A percentile compares a stretch with the other conserved stretches of the same genome.
These are phyloP conservation scores for Ceratocystis harringtonii DNA, from an alignment of 2,329 filamentous ascomycete species.

Conservation along the genomic window DNA sequence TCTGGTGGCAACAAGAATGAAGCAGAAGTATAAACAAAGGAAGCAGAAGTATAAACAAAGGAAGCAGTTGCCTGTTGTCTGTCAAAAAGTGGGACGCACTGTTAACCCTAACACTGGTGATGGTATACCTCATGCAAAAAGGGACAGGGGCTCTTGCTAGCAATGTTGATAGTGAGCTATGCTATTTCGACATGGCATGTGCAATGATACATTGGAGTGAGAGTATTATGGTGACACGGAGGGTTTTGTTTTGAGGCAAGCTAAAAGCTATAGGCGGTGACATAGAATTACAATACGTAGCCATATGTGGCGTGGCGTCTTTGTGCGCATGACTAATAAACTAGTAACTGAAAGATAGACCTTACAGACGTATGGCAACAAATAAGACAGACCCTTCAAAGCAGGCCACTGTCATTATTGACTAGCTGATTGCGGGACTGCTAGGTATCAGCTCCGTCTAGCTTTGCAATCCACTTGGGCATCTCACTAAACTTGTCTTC, in stretches of 20 bases:
- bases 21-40: too few relatives aligned
- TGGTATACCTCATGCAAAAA: neutral
- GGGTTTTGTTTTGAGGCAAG: too few relatives aligned
- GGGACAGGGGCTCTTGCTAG: too few relatives aligned
- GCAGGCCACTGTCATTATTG: too few relatives aligned
- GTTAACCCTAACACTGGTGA: conserved; percentile 1
- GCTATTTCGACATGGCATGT: too few relatives aligned
- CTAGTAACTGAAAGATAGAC: neutral
- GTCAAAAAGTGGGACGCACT: neutral
- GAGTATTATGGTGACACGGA: too few relatives aligned
- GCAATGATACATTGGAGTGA: too few relatives aligned
- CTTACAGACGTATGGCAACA: neutral
- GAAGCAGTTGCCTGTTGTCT: neutral
- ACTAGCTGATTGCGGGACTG: too few relatives aligned
- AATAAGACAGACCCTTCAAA: neutral
- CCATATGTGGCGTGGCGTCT: neutral
- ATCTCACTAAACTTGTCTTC: conserved; percentile 46
- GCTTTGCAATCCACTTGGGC: conserved; percentile 44
- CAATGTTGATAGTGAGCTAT: too few relatives aligned
- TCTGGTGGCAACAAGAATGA: too few relatives aligned
- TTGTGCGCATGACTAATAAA: neutral
- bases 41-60: neutral
- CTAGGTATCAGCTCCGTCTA: conserved; percentile 22
- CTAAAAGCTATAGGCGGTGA: too few relatives aligned
- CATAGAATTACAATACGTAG: neutral